Conservation (phyloP, 2,329 filamentous ascomycete genomes). For the Alternaria sp. region DNA sequence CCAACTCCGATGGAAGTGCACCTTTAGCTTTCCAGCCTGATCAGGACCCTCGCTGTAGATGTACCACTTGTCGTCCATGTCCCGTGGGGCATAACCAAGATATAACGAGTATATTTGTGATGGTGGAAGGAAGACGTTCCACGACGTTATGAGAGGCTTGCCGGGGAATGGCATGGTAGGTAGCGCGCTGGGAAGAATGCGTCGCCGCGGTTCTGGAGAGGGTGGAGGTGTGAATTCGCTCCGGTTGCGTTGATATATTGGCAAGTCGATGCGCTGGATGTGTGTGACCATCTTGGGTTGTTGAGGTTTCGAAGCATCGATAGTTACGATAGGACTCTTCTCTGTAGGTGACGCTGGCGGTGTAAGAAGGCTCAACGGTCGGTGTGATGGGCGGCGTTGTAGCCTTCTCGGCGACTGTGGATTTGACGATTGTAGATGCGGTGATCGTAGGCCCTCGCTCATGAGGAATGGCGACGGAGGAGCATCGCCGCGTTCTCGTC, state of each 20-base stretch:
- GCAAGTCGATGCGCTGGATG: slow-evolving; percentile 13
- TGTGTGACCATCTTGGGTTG: slow-evolving; percentile 7
- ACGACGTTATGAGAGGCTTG: slow-evolving; percentile 26
- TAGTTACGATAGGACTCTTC: slow-evolving; percentile 3
- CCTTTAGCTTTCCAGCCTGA: slow-evolving; percentile 40
- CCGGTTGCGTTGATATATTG: slow-evolving; percentile 1
- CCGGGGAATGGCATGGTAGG: slow-evolving; percentile 27
- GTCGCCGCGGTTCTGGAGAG: slow-evolving; percentile 7
- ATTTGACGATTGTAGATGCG: background rate
- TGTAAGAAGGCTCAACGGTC: slow-evolving; percentile 10
- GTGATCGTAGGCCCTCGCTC: slow-evolving; percentile 1
- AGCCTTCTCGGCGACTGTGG: slow-evolving; percentile 5
- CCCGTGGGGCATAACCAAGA: slow-evolving; percentile 32
- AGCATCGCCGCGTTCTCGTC: slow-evolving; percentile 11
- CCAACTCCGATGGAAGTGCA: slow-evolving; percentile 43
- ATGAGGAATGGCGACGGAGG: slow-evolving; percentile 8
- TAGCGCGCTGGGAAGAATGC: slow-evolving; percentile 21
- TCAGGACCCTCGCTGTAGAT: slow-evolving; percentile 45
- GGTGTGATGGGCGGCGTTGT: slow-evolving; percentile 7
- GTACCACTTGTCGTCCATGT: slow-evolving; percentile 42
- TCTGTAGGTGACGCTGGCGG: slow-evolving; percentile 14
- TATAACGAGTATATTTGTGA: slow-evolving; percentile 38
- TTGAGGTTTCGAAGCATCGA: slow-evolving; percentile 2
- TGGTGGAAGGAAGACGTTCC: slow-evolving; percentile 43
- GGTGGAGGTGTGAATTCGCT: background rate